phyloP scores from a whole-genome alignment of 2,329 filamentous ascomycete species.

The Boeremia lycopersici region DNA sequence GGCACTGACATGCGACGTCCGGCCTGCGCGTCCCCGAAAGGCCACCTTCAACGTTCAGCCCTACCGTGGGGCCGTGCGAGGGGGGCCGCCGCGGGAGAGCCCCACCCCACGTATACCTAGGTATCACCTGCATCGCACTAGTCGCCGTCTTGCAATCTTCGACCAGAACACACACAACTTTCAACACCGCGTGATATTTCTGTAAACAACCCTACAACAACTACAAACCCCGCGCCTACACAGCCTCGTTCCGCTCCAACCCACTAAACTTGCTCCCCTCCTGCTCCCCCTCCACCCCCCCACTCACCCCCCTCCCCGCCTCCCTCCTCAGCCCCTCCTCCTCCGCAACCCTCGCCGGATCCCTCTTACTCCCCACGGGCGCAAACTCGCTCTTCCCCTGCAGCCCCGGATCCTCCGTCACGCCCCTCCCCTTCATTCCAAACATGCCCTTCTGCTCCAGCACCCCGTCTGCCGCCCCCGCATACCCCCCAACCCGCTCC shows the following conservation, averaged over 20 bases:
- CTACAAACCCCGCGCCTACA: not conserved
- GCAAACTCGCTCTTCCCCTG: slow-evolving; percentile 30
- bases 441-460: slow-evolving; percentile 33
- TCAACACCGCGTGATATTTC: not conserved
- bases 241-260: slow-evolving; percentile 12
- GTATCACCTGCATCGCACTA: not conserved
- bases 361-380: slow-evolving; percentile 61
- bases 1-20: slow-evolving; percentile 8
- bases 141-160: too few species aligned
- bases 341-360: slow-evolving; percentile 60
- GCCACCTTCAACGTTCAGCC: slow-evolving; percentile 39
- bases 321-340: slow-evolving; percentile 44
- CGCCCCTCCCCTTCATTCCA: slow-evolving; percentile 59
- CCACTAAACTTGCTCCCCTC: slow-evolving; percentile 33
- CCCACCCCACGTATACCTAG: slow-evolving; percentile 17
- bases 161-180: too few species aligned
- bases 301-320: slow-evolving; percentile 37
- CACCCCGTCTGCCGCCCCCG: slow-evolving; percentile 39
- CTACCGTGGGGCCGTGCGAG: slow-evolving; percentile 1
- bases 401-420: slow-evolving; percentile 52
- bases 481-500: slow-evolving; percentile 37
- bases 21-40: slow-evolving; percentile 33
- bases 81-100: slow-evolving; percentile 10
- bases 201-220: not conserved
- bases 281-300: slow-evolving; percentile 22